These are phyloP conservation scores for Dacryopinax primogenitus DNA, from an alignment of 768 basidiomycete genomes.

Conservation along the genomic window DNA sequence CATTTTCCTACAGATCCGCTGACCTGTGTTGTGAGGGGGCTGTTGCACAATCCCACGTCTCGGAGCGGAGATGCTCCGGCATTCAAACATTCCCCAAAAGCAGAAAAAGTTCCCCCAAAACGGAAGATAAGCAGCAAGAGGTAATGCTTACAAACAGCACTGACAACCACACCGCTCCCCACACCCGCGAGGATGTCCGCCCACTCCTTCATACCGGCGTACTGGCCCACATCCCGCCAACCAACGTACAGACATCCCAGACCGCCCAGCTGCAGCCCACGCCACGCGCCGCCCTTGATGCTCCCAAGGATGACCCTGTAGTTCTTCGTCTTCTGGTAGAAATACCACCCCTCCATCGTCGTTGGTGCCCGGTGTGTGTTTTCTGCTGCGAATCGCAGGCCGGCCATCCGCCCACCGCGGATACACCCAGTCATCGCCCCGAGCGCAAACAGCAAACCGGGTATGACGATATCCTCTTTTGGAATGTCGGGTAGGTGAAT, in stretches of 20 bases:
- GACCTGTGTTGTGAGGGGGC: background rate
- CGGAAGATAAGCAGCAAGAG: background rate
- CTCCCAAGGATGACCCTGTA: conserved; percentile 67
- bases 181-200: conserved; percentile 51
- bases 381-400: conserved; percentile 76
- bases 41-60: background rate
- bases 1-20: background rate
- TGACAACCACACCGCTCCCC: conserved; percentile 49
- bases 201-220: conserved; percentile 30
- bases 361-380: conserved; percentile 78
- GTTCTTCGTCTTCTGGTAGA: conserved; percentile 94
- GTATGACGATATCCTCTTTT: background rate
- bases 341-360: conserved; percentile 86
- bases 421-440: conserved; percentile 23
- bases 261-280: conserved; percentile 40
- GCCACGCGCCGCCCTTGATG: conserved; percentile 49
- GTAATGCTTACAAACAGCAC: conserved; percentile 38
- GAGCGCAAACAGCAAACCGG: background rate
- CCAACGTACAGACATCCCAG: conserved; percentile 39
- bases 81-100: background rate
- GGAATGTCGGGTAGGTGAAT: background rate
- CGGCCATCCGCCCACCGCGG: conserved; percentile 56
- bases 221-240: conserved; percentile 34
- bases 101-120: background rate
- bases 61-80: background rate